These are phyloP conservation scores for Clavariopsis aquatica DNA, from an alignment of 495 filamentous ascomycete genomes.

Conservation along the genomic window DNA sequence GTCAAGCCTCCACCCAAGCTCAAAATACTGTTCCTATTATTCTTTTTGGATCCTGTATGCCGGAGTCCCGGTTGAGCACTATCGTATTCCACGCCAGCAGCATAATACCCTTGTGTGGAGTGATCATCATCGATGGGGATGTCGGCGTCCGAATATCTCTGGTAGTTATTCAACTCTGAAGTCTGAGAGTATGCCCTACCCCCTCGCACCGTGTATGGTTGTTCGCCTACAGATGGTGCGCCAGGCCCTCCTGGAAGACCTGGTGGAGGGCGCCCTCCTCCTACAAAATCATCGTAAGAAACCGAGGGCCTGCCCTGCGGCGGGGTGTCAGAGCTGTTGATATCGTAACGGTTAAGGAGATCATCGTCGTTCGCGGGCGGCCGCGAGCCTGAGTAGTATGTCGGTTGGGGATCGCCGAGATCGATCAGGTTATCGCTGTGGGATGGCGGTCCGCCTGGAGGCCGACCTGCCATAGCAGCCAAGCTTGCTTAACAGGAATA, in stretches of 20 bases:
- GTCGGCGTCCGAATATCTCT: conserved; percentile 84
- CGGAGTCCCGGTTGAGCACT: conserved; percentile 53
- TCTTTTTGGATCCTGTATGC: conserved; percentile 55
- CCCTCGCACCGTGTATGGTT: conserved; percentile 43
- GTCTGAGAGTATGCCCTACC: conserved; percentile 75
- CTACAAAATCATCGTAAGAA: conserved; percentile 94
- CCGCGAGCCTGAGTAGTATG: conserved; percentile 70
- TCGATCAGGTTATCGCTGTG: conserved; percentile 72
- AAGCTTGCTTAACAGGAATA: conserved; percentile 13
- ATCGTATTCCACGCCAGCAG: conserved; percentile 62
- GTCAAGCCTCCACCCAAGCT: conserved; percentile 82
- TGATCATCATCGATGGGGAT: conserved; percentile 75
- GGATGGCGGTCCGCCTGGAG: conserved; percentile 53
- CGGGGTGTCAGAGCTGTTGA: conserved; percentile 62
- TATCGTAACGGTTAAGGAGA: conserved; percentile 67
- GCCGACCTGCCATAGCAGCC: conserved; percentile 66
- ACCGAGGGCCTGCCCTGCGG: conserved; percentile 69
- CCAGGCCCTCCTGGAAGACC: conserved; percentile 57
- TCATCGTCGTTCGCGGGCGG: conserved; percentile 77
- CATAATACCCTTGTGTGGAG: conserved; percentile 64
- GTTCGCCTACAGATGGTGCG: conserved; percentile 40
- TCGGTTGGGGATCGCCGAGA: conserved; percentile 66
- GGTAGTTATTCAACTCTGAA: conserved; percentile 80
- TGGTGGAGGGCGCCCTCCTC: conserved; percentile 54
- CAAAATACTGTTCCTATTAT: conserved; percentile 83